A percentile compares a stretch with the other conserved stretches of the same genome.
Conservation (phyloP, 1,284 basidiomycete genomes). For the Leccinum glutinopallens region DNA sequence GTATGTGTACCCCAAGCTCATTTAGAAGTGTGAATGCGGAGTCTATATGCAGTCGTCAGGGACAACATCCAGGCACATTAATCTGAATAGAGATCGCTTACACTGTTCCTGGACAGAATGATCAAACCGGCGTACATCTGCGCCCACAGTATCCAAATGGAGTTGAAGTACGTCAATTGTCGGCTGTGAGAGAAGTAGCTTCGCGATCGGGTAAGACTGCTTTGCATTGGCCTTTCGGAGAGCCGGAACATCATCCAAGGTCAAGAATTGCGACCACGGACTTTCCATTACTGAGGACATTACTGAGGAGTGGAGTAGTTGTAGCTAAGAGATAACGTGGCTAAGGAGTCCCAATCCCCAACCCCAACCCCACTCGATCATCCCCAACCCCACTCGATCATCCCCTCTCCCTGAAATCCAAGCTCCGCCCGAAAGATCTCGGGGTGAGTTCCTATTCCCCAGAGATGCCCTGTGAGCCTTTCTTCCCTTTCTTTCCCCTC, state of each 20-base stretch:
- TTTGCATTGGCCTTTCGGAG: neutral
- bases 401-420: neutral
- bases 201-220: neutral
- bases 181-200: neutral
- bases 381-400: neutral
- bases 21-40: too few relatives aligned
- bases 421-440: neutral
- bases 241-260: neutral
- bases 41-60: too few relatives aligned
- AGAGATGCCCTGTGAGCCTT: neutral
- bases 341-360: neutral
- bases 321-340: neutral
- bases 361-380: neutral
- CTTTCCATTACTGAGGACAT: too few relatives aligned
- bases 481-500: neutral
- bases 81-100: too few relatives aligned
- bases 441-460: neutral
- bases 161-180: neutral
- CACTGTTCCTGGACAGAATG: neutral
- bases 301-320: neutral
- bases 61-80: too few relatives aligned
- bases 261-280: neutral
- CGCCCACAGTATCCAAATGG: neutral
- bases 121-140: neutral
- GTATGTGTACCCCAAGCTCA: too few relatives aligned